Conservation (phyloP, 2,329 filamentous ascomycete genomes). For the Arthroderma sp. region DNA sequence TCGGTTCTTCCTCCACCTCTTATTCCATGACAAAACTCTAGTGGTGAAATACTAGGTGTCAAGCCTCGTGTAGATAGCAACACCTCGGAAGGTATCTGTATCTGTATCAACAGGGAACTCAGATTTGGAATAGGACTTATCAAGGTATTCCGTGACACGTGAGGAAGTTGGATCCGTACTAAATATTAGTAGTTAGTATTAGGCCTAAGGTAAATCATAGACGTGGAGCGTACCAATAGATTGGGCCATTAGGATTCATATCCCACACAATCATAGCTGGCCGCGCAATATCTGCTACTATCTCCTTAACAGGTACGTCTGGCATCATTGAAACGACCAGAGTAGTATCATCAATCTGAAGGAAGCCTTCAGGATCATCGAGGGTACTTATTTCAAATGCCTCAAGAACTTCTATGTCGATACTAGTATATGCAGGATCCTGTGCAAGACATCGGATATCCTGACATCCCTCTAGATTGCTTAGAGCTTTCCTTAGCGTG, state of each 20-base stretch:
- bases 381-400: slow-evolving; percentile 17
- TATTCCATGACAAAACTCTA: too few relatives aligned
- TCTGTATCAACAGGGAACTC: slow-evolving; percentile 9
- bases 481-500: slow-evolving; percentile 15
- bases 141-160: slow-evolving; percentile 5
- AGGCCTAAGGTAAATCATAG: neutral
- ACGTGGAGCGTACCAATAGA: neutral
- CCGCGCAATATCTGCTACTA: slow-evolving; percentile 30
- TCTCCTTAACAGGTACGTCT: slow-evolving; percentile 27
- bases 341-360: slow-evolving; percentile 28
- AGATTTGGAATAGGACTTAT: slow-evolving; percentile 6
- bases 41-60: too few relatives aligned
- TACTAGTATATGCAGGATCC: slow-evolving; percentile 20
- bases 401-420: slow-evolving; percentile 15
- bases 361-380: slow-evolving; percentile 26
- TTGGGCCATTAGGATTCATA: neutral
- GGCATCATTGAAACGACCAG: slow-evolving; percentile 27
- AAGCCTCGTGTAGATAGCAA: slow-evolving; percentile 9
- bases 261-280: slow-evolving; percentile 25
- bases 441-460: slow-evolving; percentile 19
- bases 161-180: slow-evolving; percentile 10
- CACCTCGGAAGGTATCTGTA: slow-evolving; percentile 5
- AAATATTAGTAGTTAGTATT: neutral
- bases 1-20: too few relatives aligned
- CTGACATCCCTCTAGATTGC: slow-evolving; percentile 1